Percentiles rank a stretch among this genome's conserved stretches.
These are phyloP conservation scores for Gymnopus androsaceus DNA, from an alignment of 1,284 basidiomycete species.

Conservation along the genomic window DNA sequence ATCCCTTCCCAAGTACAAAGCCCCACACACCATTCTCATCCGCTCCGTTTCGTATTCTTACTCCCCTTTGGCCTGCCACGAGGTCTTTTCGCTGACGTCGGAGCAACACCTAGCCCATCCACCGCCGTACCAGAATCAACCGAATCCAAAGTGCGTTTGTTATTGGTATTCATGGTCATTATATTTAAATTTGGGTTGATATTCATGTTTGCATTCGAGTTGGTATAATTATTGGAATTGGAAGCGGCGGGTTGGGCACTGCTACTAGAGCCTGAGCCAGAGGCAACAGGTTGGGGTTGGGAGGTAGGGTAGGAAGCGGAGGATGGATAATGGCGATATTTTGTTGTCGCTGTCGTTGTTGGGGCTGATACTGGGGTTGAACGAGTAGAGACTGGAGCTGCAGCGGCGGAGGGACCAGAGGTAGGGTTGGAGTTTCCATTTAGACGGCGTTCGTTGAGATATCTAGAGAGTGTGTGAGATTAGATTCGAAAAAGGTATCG, in stretches of 20 bases:
- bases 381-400: neutral
- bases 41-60: too few relatives aligned
- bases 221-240: too few relatives aligned
- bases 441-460: slow-evolving; percentile 46
- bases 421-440: slow-evolving; percentile 34
- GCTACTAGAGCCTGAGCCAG: too few relatives aligned
- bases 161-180: neutral
- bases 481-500: neutral
- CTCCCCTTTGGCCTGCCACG: slow-evolving; percentile 51
- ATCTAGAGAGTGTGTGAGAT: slow-evolving; percentile 30
- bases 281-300: too few relatives aligned
- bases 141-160: neutral
- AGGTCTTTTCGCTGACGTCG: slow-evolving; percentile 41
- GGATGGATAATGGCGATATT: neutral
- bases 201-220: too few relatives aligned
- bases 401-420: slow-evolving; percentile 22
- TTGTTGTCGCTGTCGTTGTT: neutral
- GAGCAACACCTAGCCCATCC: too few relatives aligned
- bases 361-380: neutral
- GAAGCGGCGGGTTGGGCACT: too few relatives aligned
- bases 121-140: slow-evolving; percentile 16
- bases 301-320: neutral
- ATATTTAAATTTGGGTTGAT: too few relatives aligned
- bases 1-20: too few relatives aligned
- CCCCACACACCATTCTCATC: too few relatives aligned